These are phyloP conservation scores for Jackrogersella minutella DNA, from an alignment of 495 filamentous ascomycete genomes.

Conservation along the genomic window DNA sequence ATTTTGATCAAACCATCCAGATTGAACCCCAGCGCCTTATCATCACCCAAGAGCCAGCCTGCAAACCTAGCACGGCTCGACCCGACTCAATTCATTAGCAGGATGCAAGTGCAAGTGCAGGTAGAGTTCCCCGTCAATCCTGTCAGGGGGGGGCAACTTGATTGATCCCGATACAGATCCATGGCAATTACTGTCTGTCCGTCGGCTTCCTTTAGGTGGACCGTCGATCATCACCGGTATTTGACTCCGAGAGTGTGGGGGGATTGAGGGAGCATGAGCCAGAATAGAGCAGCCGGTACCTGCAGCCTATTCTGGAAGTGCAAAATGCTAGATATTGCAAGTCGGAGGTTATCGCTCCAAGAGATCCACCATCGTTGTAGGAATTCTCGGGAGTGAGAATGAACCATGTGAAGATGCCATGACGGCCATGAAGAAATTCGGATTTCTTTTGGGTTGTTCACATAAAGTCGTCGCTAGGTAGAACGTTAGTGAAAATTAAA, in stretches of 20 bases:
- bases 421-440: slow-evolving; percentile 12
- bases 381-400: slow-evolving; percentile 2
- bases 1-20: slow-evolving; percentile 4
- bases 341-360: slow-evolving; percentile 17
- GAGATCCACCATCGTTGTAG: neutral
- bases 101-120: slow-evolving; percentile 16
- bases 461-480: slow-evolving; percentile 60
- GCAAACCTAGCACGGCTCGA: slow-evolving; percentile 15
- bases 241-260: neutral
- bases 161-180: neutral
- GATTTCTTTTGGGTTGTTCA: slow-evolving; percentile 43
- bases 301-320: slow-evolving; percentile 10
- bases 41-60: neutral
- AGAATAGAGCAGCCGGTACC: slow-evolving; percentile 7
- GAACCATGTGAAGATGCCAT: neutral
- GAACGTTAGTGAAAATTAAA: slow-evolving; percentile 37
- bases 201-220: neutral
- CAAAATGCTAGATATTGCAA: slow-evolving; percentile 11
- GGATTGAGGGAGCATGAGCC: no score
- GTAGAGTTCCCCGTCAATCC: neutral
- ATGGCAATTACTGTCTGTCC: neutral
- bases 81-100: slow-evolving; percentile 28
- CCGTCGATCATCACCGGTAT: neutral
- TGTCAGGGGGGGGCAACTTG: neutral
- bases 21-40: neutral